Base-by-base conservation (phyloP, 345 rosid genomes). In the Citrus cavaleriei region DNA sequence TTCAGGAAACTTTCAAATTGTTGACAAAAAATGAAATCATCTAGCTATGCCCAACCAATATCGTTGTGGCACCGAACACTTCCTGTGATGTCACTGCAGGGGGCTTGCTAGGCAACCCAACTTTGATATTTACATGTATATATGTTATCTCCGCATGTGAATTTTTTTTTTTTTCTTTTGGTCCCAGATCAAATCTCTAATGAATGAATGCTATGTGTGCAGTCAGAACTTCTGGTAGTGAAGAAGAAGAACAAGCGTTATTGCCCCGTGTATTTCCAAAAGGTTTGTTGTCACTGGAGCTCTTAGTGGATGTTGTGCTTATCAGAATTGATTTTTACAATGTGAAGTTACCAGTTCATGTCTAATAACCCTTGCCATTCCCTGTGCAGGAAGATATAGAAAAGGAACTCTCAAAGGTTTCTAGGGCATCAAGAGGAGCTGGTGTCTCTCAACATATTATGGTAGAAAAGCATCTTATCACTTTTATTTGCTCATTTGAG, bases 221-320 rank as follows among this genome's bases (percentile, higher is more conserved):
- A 95, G 99, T 95, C 99, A 28, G 99, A 95, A 72, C 96, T 90
- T 81, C 88, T 93, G 86, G 91, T 91, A 67, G 93, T 92, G 84
- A 92, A 86, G 91, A 95, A 84, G 83, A 93, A 80, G 83, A 90
- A 87, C 83, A 91, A 83, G 84, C 93, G 99, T 28, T 95, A 87
- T 84, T 92, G 92, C 88, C 99, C 98, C 18, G 79, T 95, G 81
- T 95, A 92, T 88, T 95, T 95, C 88, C 92, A 91, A 79, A 95
- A 95, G 98, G 99, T 95, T 77, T 62, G 83, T 79, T 81, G 77
- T 75, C 28, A 70, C 24, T 35, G 37, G 12, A 80, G 24, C 24
- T 78, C 78, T 54, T 68, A 38, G 32, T 32, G 59, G 68, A 70
- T 66, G 25, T 70, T 79, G 12, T 73, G 30, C 49, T 81, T 64